These are phyloP conservation scores for Hortaea sp. DNA, from an alignment of 2,329 filamentous ascomycete species.

Conservation along the genomic window DNA sequence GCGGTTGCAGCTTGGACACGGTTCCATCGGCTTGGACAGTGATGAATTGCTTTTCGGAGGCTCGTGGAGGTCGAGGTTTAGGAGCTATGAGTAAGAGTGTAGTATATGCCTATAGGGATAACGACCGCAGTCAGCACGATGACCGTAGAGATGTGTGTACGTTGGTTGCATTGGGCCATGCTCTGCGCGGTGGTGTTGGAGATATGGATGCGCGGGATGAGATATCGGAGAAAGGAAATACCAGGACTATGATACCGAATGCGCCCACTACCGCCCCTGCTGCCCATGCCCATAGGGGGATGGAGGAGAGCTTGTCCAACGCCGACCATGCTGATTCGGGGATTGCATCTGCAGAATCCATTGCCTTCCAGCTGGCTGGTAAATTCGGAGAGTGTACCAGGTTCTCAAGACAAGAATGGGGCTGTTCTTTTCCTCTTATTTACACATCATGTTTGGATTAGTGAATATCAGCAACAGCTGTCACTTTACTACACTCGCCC, in stretches of 20 bases:
- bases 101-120: conserved; percentile 15
- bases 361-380: conserved; percentile 1
- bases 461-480: too few relatives aligned
- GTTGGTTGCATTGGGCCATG: too few relatives aligned
- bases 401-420: too few relatives aligned
- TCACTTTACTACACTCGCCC: too few relatives aligned
- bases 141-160: too few relatives aligned
- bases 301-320: conserved; percentile 14
- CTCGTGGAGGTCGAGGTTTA: conserved; percentile 60
- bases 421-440: too few relatives aligned
- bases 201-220: conserved; percentile 2
- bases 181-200: too few relatives aligned
- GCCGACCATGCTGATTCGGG: conserved; percentile 19
- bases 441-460: too few relatives aligned
- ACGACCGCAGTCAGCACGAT: not conserved
- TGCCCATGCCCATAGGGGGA: conserved; percentile 17
- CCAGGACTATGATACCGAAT: conserved; percentile 17
- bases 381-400: too few relatives aligned
- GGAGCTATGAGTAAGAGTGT: conserved; percentile 68
- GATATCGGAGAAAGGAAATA: conserved; percentile 15
- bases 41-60: conserved; percentile 76
- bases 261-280: conserved; percentile 13
- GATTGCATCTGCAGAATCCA: conserved; percentile 24
- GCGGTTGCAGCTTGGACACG: conserved; percentile 41
- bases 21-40: conserved; percentile 60